Conservation (phyloP, 768 basidiomycete species). For the Hypholoma sublateritium region DNA sequence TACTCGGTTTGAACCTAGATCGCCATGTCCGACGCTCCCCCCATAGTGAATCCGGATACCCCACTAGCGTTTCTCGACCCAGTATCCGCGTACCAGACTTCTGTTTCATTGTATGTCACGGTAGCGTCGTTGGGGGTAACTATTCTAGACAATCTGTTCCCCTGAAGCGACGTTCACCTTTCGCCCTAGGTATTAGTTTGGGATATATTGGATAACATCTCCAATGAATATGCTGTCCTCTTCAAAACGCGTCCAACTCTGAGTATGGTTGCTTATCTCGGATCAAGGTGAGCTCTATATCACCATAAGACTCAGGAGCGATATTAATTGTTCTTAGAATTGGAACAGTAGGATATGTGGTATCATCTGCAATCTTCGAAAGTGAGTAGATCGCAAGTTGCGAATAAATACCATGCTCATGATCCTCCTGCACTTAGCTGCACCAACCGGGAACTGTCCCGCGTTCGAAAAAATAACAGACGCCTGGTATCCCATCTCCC, state of each 20-base stretch:
- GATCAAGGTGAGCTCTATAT: conserved; percentile 18
- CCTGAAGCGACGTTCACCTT: too few species aligned
- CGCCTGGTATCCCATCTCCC: conserved; percentile 16
- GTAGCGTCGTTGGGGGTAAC: conserved; percentile 17
- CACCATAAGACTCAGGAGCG: not conserved
- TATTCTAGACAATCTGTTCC: not conserved
- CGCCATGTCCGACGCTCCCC: conserved; percentile 1
- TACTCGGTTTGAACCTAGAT: not conserved
- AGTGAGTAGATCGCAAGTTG: not conserved
- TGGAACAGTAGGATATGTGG: conserved; percentile 1
- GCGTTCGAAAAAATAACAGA: conserved; percentile 5
- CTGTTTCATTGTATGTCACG: conserved; percentile 26
- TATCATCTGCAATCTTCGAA: not conserved
- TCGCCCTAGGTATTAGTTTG: conserved; percentile 22
- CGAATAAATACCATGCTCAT: not conserved
- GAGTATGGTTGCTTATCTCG: conserved; percentile 23
- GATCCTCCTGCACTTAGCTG: conserved; percentile 2
- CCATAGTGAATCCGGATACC: conserved; percentile 26
- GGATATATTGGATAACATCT: conserved; percentile 26
- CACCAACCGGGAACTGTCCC: conserved; percentile 12
- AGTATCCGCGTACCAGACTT: conserved; percentile 22
- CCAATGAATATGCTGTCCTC: conserved; percentile 20
- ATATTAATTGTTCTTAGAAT: not conserved
- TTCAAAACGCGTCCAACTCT: conserved; percentile 13
- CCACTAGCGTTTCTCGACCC: conserved; percentile 30